phyloP scores from a whole-genome alignment of 192 early-diverging fungal species.

The Funneliformis geosporum region DNA sequence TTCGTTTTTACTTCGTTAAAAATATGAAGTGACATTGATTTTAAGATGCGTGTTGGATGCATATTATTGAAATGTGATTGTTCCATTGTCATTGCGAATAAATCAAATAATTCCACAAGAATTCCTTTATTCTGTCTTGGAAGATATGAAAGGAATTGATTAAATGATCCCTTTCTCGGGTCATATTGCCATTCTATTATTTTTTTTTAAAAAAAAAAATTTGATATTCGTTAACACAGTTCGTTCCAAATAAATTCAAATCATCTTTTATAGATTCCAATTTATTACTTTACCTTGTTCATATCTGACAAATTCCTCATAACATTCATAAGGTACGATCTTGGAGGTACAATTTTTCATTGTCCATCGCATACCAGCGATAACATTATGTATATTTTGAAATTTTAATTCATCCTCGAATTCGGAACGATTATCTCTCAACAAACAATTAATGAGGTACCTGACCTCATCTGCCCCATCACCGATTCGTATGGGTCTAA shows the following conservation, averaged over 20 bases:
- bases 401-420: constrained; percentile 16
- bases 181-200: constrained; percentile 29
- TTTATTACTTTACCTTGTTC: constrained; percentile 24
- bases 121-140: constrained; percentile 5
- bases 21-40: constrained; percentile 15
- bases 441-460: constrained; percentile 26
- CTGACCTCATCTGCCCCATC: constrained; percentile 23
- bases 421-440: constrained; percentile 13
- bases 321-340: constrained; percentile 23
- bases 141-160: constrained; percentile 14
- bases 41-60: constrained; percentile 17
- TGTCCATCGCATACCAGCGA: constrained; percentile 20
- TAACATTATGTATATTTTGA: constrained; percentile 31
- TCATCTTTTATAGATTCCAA: no score
- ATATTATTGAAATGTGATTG: constrained; percentile 30
- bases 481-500: constrained; percentile 3
- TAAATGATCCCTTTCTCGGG: constrained; percentile 25
- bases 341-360: constrained; percentile 3
- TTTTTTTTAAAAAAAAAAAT: not conserved
- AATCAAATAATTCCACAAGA: constrained; percentile 13
- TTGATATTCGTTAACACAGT: not conserved
- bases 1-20: not conserved
- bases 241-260: no score
- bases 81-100: constrained; percentile 15
- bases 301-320: constrained; percentile 28